Base-by-base conservation (phyloP, 352 stramenopile genomes). In the Pythium apleroticum region DNA sequence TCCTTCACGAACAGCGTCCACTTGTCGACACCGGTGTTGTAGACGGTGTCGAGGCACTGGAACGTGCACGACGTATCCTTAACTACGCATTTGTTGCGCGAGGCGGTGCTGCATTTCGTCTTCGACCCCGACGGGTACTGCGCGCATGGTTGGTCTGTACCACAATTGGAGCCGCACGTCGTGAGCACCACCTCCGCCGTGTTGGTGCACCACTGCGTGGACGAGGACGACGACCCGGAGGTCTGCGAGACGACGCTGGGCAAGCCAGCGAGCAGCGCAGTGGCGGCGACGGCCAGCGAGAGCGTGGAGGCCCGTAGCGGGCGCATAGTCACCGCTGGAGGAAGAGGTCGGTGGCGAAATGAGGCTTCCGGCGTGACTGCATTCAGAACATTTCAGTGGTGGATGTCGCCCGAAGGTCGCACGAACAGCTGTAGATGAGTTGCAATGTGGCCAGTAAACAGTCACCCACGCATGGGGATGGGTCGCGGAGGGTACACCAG, bases 1-100 rank as follows among this genome's bases (percentile, higher is more conserved):
- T 85, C 71, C 63, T 93, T 91, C 8, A 91, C 70, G 50, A 90
- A 90, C n/a, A 93, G 71, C 50, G 76, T 91, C 60, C 80, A 83
- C 61, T 87, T 86, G 28, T 57, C 59, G 6, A 14, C 20, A 20
- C 49, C n/a, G 6, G 69, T 57, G 59, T 86, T 87, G 74, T 83
- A 93, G 8, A 79, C 68, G 12, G 73, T 52, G n/a, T n/a, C n/a
- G 5, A 93, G 71, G 61, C 84, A 93, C 70, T 93, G 84, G 69
- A 78, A 91, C 43, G 75, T 81, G 74, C 84, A 93, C 2, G 60
- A 59, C 11, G 73, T 67, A 43, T 69, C 73, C 57, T 88, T 57
- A 22, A 35, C 33, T n/a, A 69, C 52, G 61, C 84, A 93, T 14
- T 73, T 70, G 60, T 89, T 88, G 41, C 77, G 70, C 19, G 74